Percentiles rank a stretch among this genome's conserved stretches.
Conservation (phyloP, 371 early-diverging fungal species). For the Lichtheimia ornata region DNA sequence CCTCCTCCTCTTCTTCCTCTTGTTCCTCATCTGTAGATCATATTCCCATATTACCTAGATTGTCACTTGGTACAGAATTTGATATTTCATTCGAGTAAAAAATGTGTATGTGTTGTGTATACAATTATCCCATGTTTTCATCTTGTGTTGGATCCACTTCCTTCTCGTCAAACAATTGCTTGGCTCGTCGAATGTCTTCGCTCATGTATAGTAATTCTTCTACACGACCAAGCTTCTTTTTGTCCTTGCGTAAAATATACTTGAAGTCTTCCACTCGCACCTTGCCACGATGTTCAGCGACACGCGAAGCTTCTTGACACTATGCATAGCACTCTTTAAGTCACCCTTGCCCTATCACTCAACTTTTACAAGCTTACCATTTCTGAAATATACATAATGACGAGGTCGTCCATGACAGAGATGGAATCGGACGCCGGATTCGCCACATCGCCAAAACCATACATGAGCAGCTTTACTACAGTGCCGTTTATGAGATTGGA, state of each 20-base stretch:
- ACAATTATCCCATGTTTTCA: neutral
- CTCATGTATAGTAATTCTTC: constrained; percentile 94
- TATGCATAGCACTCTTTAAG: constrained; percentile 24
- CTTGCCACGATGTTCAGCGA: constrained; percentile 68
- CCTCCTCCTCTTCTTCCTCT: no score
- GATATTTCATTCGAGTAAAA: constrained; percentile 11
- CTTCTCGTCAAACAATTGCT: constrained; percentile 66
- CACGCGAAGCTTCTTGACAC: constrained; percentile 75
- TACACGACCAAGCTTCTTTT: constrained; percentile 94
- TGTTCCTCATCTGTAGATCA: neutral
- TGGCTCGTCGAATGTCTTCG: constrained; percentile 92
- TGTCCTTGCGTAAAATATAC: constrained; percentile 89
- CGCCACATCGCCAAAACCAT: constrained; percentile 96
- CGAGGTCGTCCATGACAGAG: constrained; percentile 91
- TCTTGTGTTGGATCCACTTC: constrained; percentile 45
- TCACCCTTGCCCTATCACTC: constrained; percentile 29
- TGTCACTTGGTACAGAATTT: constrained; percentile 26
- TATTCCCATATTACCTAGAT: constrained; percentile 20
- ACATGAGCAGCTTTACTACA: constrained; percentile 89
- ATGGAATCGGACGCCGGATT: constrained; percentile 93
- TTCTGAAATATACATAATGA: constrained; percentile 89
- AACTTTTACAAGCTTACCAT: constrained; percentile 61
- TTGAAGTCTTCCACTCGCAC: constrained; percentile 94
- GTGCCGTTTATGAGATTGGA: neutral
- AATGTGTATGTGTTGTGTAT: neutral